These are phyloP conservation scores for Thalassiosira mediterranea DNA, from an alignment of 352 stramenopile genomes.

Conservation along the genomic window DNA sequence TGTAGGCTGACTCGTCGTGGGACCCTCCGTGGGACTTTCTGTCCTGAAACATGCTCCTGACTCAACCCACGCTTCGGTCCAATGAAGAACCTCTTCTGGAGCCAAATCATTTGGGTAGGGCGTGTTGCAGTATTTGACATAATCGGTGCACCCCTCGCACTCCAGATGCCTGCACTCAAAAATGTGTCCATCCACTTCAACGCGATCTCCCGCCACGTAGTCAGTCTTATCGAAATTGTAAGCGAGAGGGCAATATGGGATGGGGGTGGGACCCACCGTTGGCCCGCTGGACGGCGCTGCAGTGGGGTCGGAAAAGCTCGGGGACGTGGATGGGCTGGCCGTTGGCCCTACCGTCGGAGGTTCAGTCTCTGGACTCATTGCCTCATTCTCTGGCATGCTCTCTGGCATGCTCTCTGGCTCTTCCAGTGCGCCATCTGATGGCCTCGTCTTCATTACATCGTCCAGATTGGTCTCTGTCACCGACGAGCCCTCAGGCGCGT, in stretches of 20 bases:
- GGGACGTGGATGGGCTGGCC: background rate
- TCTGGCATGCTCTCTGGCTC: too few relatives aligned
- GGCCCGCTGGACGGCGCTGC: background rate
- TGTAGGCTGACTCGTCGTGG: background rate
- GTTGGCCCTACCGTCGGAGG: too few relatives aligned
- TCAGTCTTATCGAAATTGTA: background rate
- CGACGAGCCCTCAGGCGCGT: too few relatives aligned
- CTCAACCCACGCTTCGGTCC: background rate
- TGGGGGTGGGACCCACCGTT: background rate
- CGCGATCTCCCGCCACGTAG: background rate
- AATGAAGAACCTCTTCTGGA: background rate
- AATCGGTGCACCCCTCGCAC: background rate
- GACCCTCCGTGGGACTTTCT: background rate
- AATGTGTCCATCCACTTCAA: background rate
- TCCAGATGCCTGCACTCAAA: background rate
- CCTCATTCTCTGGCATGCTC: too few relatives aligned
- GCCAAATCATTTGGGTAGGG: background rate
- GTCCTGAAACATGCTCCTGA: background rate
- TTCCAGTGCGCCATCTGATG: too few relatives aligned
- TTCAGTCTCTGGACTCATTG: too few relatives aligned
- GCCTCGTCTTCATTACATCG: too few relatives aligned
- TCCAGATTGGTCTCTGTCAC: too few relatives aligned
- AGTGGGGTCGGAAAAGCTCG: background rate
- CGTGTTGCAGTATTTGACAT: background rate
- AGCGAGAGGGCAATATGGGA: conserved; percentile 6